Evolutionary conservation across 148 eudicot genomes (phyloP).

Genomic region (Nepenthes mirabilis): DNA sequence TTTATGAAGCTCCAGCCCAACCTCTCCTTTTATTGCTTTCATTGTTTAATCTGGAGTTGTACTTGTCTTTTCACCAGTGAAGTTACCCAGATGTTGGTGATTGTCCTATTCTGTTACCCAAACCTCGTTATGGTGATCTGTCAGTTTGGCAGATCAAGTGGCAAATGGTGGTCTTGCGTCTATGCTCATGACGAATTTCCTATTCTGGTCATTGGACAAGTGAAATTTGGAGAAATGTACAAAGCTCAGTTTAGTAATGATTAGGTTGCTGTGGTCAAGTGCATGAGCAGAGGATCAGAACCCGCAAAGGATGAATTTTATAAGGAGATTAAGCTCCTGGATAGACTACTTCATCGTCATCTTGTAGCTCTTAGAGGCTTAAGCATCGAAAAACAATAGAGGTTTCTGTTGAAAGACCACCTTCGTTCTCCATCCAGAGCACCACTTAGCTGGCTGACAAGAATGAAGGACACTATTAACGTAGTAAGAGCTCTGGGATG

Average conservation of each 20-base stretch:
- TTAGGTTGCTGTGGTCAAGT: constrained; percentile 62
- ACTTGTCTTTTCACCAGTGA: too few species aligned
- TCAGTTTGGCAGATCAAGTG: too few species aligned
- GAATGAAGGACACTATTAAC: constrained; percentile 3
- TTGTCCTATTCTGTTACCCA: too few species aligned
- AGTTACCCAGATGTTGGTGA: too few species aligned
- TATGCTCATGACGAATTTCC: too few species aligned
- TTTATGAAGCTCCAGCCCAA: too few species aligned
- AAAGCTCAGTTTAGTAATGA: constrained; percentile 70
- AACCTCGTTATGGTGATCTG: too few species aligned
- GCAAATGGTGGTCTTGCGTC: too few species aligned
- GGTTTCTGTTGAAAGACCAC: constrained; percentile 91
- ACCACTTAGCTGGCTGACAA: constrained; percentile 71
- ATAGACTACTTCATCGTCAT: constrained; percentile 94
- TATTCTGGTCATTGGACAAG: constrained; percentile 85
- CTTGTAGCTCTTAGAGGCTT: constrained; percentile 88
- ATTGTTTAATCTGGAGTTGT: too few species aligned
- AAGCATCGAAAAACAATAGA: constrained; percentile 60
- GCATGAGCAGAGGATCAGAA: constrained; percentile 72
- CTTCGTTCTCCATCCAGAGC: constrained; percentile 56
- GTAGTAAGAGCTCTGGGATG: too few species aligned
- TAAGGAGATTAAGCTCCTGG: constrained; percentile 85
- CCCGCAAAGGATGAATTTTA: constrained; percentile 92
- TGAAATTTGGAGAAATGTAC: constrained; percentile 89
- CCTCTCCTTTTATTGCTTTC: too few species aligned